phyloP scores from a whole-genome alignment of 2,329 filamentous ascomycete species.

The Colletotrichum chlorophyti region DNA sequence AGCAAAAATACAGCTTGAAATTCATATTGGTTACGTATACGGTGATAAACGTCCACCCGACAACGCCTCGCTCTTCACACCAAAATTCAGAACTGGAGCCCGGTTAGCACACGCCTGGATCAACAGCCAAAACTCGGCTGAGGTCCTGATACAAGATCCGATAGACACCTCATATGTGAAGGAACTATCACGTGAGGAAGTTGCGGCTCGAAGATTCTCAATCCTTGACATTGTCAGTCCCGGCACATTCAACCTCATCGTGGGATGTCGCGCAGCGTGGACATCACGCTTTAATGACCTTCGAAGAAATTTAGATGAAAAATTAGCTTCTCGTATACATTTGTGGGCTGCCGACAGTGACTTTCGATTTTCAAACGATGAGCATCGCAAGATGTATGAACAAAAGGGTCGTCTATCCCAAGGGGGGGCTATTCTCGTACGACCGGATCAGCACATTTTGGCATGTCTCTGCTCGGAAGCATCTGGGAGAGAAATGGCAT shows the following conservation, averaged over 20 bases:
- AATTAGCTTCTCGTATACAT: background rate
- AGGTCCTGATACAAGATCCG: slow-evolving; percentile 20
- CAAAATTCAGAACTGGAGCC: slow-evolving; percentile 45
- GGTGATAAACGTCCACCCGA: slow-evolving; percentile 39
- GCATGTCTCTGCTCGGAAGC: slow-evolving; percentile 14
- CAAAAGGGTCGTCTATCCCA: slow-evolving; percentile 31
- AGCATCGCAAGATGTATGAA: slow-evolving; percentile 28
- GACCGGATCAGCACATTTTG: slow-evolving; percentile 48
- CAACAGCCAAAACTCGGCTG: background rate
- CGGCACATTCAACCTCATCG: background rate
- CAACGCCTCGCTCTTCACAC: slow-evolving; percentile 44
- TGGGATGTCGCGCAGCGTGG: background rate
- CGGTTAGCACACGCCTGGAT: slow-evolving; percentile 50
- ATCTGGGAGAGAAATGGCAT: too few relatives aligned
- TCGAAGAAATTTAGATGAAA: background rate
- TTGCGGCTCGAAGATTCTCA: slow-evolving; percentile 38
- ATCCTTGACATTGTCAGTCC: slow-evolving; percentile 41
- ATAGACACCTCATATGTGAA: slow-evolving; percentile 43
- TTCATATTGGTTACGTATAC: slow-evolving; percentile 53
- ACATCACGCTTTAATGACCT: background rate
- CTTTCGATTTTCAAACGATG: background rate
- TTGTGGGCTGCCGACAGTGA: background rate
- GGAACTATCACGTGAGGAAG: slow-evolving; percentile 36
- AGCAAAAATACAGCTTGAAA: slow-evolving; percentile 35
- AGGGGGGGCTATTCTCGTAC: slow-evolving; percentile 38